Evolutionary conservation across 257 asterid genomes (phyloP), one percentile per base, ranked within the genome.

Genomic region (Craterostigma plantagineum): DNA sequence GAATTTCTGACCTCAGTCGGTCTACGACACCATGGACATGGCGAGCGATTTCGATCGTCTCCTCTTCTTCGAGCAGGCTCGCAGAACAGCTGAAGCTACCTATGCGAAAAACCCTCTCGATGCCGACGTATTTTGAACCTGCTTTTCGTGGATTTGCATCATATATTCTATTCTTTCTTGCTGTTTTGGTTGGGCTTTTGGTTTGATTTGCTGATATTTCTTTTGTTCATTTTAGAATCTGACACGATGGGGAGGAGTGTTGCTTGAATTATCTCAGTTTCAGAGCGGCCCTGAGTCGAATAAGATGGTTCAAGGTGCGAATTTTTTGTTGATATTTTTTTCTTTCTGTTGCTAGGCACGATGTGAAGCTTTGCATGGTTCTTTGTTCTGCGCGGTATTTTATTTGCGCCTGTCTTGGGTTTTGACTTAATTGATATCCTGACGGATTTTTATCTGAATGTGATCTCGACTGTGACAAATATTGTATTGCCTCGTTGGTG

Each of bases 211-310:
- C 44, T 16, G 30, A 36, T 9, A 1, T 15, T 48, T 52, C 11
- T 15, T 33, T 43, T 55, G 47, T 17, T 55, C 60, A 59, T 33
- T 66, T 64, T 67, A 87, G 95, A 87, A 82, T 58, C 67, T 87
- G 52, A 76, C 90, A 16, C 70, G 74, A 76, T 87, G 95, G 98
- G 95, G 91, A 16, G 86, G 92, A 27, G 82, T 83, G 17, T 44
- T 87, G 57, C 66, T 87, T 41, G 98, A 87, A 68, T 54, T 82
- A 9, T 79, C 98, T 23, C 95, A 82, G 75, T 82, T 79, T 54
- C 92, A 79, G 59, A 58, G 51, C 43, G 81, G 83, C 37, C 46
- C 69, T 5, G 94, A 77, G 13, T 80, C 99, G 9, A 83, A 69
- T 67, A 50, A 64, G 59, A 79, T 83, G 94, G 66, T 83, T 62